Percentiles rank a stretch among this genome's conserved stretches.
These are phyloP conservation scores for Fusarium stilboides DNA, from an alignment of 2,329 filamentous ascomycete genomes.

Conservation along the genomic window DNA sequence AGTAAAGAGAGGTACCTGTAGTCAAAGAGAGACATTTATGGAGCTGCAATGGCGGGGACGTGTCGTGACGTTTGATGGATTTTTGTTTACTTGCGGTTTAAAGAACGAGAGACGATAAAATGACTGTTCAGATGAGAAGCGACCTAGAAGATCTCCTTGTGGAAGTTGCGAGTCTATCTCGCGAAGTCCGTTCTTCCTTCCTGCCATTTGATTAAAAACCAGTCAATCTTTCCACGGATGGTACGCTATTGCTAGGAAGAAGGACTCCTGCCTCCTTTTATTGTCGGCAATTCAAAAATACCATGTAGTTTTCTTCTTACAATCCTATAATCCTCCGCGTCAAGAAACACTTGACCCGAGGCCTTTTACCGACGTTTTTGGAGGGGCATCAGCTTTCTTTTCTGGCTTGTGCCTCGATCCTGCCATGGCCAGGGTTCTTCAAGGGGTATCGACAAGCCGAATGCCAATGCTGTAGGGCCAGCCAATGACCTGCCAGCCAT, in stretches of 20 bases:
- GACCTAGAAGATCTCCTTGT: neutral
- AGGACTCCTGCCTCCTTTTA: neutral
- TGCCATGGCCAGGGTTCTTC: conserved; percentile 28
- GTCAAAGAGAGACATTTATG: too few species aligned
- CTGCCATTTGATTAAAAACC: neutral
- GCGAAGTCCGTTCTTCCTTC: neutral
- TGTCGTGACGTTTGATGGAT: neutral
- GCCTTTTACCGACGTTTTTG: neutral
- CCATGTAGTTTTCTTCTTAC: too few species aligned
- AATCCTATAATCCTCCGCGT: neutral
- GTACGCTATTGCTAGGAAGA: neutral
- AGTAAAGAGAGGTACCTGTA: too few species aligned
- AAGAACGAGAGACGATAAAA: neutral
- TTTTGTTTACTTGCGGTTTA: neutral
- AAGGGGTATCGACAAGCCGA: conserved; percentile 21
- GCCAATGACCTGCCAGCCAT: conserved; percentile 28
- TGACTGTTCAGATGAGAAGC: neutral
- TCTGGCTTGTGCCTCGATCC: conserved; percentile 2
- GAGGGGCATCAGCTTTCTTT: neutral
- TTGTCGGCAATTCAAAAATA: neutral
- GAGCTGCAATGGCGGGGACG: neutral
- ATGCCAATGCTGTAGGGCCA: conserved; percentile 42
- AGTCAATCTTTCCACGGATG: neutral
- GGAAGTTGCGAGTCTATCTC: neutral
- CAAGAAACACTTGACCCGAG: too few species aligned